Base-by-base conservation (phyloP, 148 eudicot species). In the Cornus kousa region DNA sequence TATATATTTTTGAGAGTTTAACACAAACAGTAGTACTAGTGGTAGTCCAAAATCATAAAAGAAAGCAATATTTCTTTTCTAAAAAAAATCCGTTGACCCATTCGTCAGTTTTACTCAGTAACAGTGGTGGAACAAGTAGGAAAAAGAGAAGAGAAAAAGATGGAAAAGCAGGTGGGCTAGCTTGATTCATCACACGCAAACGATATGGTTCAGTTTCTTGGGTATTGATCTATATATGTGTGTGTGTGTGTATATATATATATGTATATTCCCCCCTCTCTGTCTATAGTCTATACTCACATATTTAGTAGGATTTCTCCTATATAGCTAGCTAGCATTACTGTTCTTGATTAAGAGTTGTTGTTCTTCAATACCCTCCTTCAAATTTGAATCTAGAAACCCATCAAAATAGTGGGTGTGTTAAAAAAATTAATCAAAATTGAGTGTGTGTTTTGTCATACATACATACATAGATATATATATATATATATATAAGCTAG, bases 101-200 rank as follows among this genome's bases (percentile, higher is more conserved):
- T 73, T 71, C 82, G 82, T 86, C 80, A 83, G 82, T 66, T 74
- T 82, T 89, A 85, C 88, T 83, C 81, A 20, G 28, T n/a, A 79
- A 89, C 89, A 89, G 89, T 83, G 73, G 77, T 28, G 19, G 12
- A 68, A 13, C 67, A 3, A 33, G 17, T 67, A 75, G 31, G 74
- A 60, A 28, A 20, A 68, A 75, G 28, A 37, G 74, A 60, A 68
- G 68, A 31, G 53, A 53, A 46, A 72, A 67, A 80, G 7, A 3
- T 20, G 60, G 7, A 43, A 43, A 43, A 43, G 48, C 48, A 43
- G 2, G 48, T 43, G 48, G 8, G 48, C 4, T 32, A 14, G 66
- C 59, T 53, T 62, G 24, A 62, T n/a, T 62, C 22, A 62, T 62
- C 66, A 62, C 23, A 62, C 66, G 66, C 66, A 62, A 62, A 62